Conservation (phyloP, 306 rosid genomes). For the Argentina anserina region DNA sequence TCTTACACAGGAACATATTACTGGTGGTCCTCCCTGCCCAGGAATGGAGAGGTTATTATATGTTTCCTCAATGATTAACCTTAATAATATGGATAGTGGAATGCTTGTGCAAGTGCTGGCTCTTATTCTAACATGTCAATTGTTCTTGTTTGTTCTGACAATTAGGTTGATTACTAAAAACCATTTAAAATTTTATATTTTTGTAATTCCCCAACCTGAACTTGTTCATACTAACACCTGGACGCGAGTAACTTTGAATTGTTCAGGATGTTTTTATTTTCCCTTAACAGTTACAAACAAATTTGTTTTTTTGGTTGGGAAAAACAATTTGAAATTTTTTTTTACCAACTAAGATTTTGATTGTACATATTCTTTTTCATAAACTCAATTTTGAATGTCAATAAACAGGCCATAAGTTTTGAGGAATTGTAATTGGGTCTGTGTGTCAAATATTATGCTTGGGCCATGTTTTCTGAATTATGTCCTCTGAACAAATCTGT, state of each 20-base stretch:
- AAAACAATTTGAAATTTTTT: too few species aligned
- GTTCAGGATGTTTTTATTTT: neutral
- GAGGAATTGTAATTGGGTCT: neutral
- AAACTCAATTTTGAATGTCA: neutral
- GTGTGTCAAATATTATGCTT: neutral
- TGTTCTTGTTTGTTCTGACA: neutral
- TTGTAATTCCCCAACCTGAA: neutral
- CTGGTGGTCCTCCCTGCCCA: conserved; percentile 75
- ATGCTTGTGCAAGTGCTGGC: neutral
- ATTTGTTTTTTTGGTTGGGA: neutral
- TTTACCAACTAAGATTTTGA: too few species aligned
- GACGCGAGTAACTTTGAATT: neutral
- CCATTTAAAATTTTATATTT: neutral
- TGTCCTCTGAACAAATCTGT: conserved; percentile 24
- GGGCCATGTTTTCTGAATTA: conserved; percentile 4
- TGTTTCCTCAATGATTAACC: neutral
- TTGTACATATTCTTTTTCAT: too few species aligned
- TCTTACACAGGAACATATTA: conserved; percentile 76
- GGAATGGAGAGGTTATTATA: conserved; percentile 90
- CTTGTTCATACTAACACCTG: neutral
- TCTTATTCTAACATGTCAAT: neutral
- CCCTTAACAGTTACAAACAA: neutral
- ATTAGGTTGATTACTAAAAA: neutral
- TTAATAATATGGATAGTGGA: neutral
- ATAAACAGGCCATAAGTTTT: neutral